These are phyloP conservation scores for Coprinopsis strossmayeri DNA, from an alignment of 768 basidiomycete species.

Conservation along the genomic window DNA sequence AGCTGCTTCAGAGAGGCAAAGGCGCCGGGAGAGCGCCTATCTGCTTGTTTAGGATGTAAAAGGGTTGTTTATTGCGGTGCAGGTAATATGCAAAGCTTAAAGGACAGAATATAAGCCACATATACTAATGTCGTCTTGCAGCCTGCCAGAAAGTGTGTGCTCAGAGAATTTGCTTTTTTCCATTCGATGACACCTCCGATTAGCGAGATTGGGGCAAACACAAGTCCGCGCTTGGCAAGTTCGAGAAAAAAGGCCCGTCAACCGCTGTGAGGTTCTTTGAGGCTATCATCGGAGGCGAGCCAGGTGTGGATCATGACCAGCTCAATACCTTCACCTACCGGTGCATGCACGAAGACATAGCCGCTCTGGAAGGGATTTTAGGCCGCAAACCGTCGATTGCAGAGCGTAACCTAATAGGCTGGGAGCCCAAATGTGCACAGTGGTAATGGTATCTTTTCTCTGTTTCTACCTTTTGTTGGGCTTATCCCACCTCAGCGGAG, in stretches of 20 bases:
- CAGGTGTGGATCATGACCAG: too few relatives aligned
- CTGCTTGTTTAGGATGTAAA: background rate
- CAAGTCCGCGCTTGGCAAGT: slow-evolving; percentile 19
- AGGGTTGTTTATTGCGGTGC: background rate
- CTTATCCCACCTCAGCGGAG: slow-evolving; percentile 14
- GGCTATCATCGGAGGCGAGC: slow-evolving; percentile 9
- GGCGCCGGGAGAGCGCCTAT: background rate
- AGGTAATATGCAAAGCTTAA: background rate
- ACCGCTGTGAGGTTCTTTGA: slow-evolving; percentile 12
- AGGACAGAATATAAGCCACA: too few relatives aligned
- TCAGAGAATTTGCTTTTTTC: too few relatives aligned
- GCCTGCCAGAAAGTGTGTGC: too few relatives aligned
- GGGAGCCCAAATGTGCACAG: slow-evolving; percentile 24
- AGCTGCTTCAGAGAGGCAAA: background rate
- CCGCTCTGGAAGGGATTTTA: slow-evolving; percentile 10
- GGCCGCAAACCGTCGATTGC: slow-evolving; percentile 13
- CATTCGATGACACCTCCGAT: too few relatives aligned
- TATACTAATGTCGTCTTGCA: too few relatives aligned
- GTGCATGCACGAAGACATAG: slow-evolving; percentile 11
- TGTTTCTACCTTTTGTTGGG: background rate
- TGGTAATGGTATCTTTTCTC: slow-evolving; percentile 18
- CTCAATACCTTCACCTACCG: slow-evolving; percentile 12
- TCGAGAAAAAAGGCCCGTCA: slow-evolving; percentile 15
- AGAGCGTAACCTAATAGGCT: slow-evolving; percentile 22
- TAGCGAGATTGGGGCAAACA: slow-evolving; percentile 26